Evolutionary conservation across 2,329 filamentous ascomycete genomes (phyloP).

Genomic region (Shiraia sp.): DNA sequence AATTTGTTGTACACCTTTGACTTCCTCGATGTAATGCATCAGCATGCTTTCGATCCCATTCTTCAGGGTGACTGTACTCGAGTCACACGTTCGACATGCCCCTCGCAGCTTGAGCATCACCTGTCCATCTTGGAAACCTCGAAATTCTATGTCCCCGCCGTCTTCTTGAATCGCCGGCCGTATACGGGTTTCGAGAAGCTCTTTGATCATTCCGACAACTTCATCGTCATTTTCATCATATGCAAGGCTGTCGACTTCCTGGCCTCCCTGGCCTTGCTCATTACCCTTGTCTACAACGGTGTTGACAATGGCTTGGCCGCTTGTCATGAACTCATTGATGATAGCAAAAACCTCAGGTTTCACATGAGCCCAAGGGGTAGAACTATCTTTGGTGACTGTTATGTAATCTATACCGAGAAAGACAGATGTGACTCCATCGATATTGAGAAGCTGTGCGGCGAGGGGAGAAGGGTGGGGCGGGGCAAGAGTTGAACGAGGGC

Average conservation of each 20-base stretch:
- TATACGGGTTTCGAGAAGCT: constrained; percentile 92
- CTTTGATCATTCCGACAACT: constrained; percentile 98
- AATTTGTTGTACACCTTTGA: constrained; percentile 88
- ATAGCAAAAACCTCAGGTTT: constrained; percentile 94
- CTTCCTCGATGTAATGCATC: constrained; percentile 92
- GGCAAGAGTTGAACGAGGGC: constrained; percentile 82
- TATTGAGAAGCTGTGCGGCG: constrained; percentile 85
- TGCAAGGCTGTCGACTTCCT: constrained; percentile 69
- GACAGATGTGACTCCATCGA: constrained; percentile 91
- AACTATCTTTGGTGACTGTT: constrained; percentile 87
- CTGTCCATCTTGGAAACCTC: constrained; percentile 83
- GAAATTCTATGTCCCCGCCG: constrained; percentile 94
- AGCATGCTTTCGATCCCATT: constrained; percentile 99
- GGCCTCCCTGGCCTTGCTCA: constrained; percentile 55
- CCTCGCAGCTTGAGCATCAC: constrained; percentile 88
- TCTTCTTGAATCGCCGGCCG: constrained; percentile 96
- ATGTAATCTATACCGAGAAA: constrained; percentile 97
- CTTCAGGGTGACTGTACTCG: constrained; percentile 93
- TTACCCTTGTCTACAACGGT: constrained; percentile 63
- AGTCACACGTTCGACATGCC: constrained; percentile 94
- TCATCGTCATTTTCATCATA: constrained; percentile 93
- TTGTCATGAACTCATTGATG: constrained; percentile 89
- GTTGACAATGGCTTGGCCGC: constrained; percentile 79
- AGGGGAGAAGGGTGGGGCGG: constrained; percentile 90
- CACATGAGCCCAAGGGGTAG: constrained; percentile 91